Evolutionary conservation across 208 protist genomes (phyloP), one percentile per base, ranked within the genome.

Genomic region (Leishmania martiniquensis): DNA sequence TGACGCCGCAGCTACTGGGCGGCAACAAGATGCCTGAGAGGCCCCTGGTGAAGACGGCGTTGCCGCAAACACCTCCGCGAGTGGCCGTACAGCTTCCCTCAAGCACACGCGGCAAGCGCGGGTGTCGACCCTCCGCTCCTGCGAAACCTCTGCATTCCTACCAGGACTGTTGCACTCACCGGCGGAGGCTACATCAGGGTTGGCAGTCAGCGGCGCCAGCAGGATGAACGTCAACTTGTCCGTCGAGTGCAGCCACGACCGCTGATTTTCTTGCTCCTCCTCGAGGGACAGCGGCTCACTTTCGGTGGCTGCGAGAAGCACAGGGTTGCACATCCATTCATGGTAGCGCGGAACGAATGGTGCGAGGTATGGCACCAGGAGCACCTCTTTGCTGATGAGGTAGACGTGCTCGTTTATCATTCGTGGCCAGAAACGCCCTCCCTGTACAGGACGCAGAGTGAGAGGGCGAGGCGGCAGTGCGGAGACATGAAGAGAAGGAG

Each of bases 171-270:
- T 13, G 5, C 22, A 45, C 7, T 25, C 57, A 22, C 45, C 54
- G 34, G n/a, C 13, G 10, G 39, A 9, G 6, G 59, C 39, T 6
- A 47, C 59, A 17, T 78, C 52, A 6, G n/a, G 22, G 10, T 29
- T 29, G 57, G 25, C 59, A 20, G 54, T 69, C 25, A 83, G 51
- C 6, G 86, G 90, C 0, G 86, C 92, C 12, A 95, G 74, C 39
- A 98, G 22, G 57, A 98, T 98, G 60, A 98, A 98, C n/a, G 95
- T 98, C 13, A 98, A 77, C 73, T 98, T 98, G 55, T 97, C 91
- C 5, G 78, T 76, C 1, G 93, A 89, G 12, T 77, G 71, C 51
- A 94, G 77, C 95, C 96, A 98, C 42, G 88, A 83, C 55, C 85
- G 47, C 81, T 98, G 96, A 55, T 97, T 98, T 42, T 91, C 93